These are phyloP conservation scores for Hordeum vulgare DNA, from an alignment of 176 grass and related monocot species.

Conservation along the genomic window MorexV3_pseudomolecules_assembly NC_058519.1:14024557-14025056, in stretches of 20 bases:
- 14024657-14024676: neutral
- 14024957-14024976: neutral
- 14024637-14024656: neutral
- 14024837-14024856: neutral
- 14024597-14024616: neutral
- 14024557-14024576: neutral
- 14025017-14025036: neutral
- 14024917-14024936: neutral
- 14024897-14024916: constrained; percentile 7
- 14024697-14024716: constrained; percentile 22
- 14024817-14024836: neutral
- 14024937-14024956: neutral
- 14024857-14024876: neutral
- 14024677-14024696: neutral
- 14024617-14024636: neutral
- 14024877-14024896: neutral
- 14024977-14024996: neutral
- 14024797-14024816: neutral
- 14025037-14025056: neutral
- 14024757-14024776: neutral
- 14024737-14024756: neutral
- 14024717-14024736: neutral
- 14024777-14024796: neutral
- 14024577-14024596: neutral
- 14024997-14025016: neutral